Base-by-base conservation (phyloP, 768 basidiomycete species). In the Zangia roseola region DNA sequence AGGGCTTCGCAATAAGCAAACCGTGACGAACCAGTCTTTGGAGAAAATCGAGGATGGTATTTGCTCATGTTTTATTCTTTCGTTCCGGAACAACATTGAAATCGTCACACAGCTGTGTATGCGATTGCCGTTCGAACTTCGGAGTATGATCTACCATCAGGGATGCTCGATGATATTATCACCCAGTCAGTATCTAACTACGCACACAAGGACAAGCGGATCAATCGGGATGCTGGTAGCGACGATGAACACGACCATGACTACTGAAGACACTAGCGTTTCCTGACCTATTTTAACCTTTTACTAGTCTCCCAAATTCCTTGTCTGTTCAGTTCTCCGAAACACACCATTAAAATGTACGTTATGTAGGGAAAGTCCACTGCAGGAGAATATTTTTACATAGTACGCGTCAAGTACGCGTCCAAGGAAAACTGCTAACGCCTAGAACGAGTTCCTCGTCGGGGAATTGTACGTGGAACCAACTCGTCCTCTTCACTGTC, bases 31-130 rank as follows among this genome's bases (percentile, higher is more conserved):
- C 3, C 83, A 89, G 58, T 95, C 92, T n/a, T 75, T 99, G 8
- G 81, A 84, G 61, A 99, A 98, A 70, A 94, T 98, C 43, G 95
- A 99, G 76, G 81, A 86, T 59, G 92, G 94, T 95, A 54, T 38
- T 30, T 31, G 10, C 10, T 2, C 52, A 19, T 35, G 14, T 46
- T 49, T 23, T n/a, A 46, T 24, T 33, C 41, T n/a, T 28, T 20
- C 24, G 31, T 31, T 31, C 20, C 40, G 6, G 17, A 13, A 34
- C 39, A 40, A 33, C 16, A 20, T 49, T 60, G 31, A 58, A 46
- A 40, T 44, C 12, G 35, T 44, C 20, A 10, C 39, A 8, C 52
- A 91, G 89, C 84, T 39, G 81, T 80, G 38, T 91, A 90, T 59
- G 81, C 88, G 5, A 79, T 90, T 42, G 75, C 78, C 33, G 76